Percentiles rank a stretch among this genome's conserved stretches.
These are phyloP conservation scores for Boletus pseudopeckii DNA, from an alignment of 768 basidiomycete genomes.

Conservation along the genomic window DNA sequence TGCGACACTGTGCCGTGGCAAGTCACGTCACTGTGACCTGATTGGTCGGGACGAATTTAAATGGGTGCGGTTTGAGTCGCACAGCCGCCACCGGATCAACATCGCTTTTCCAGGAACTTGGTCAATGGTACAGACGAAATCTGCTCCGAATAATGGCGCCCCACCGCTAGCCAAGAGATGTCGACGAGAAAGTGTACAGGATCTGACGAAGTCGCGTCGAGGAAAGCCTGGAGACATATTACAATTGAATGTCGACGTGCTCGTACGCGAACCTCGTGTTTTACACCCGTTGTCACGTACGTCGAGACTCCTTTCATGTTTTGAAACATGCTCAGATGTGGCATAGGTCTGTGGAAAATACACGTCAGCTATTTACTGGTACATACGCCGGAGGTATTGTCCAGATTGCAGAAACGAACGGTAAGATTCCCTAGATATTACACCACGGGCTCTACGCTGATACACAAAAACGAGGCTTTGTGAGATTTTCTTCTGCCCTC, in stretches of 20 bases:
- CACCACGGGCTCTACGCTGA: background rate
- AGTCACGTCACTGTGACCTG: too few species aligned
- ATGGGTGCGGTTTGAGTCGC: too few species aligned
- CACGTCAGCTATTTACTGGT: background rate
- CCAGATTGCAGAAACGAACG: background rate
- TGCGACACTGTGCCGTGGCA: too few species aligned
- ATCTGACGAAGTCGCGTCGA: background rate
- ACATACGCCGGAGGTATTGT: background rate
- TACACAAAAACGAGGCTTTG: background rate
- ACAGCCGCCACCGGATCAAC: too few species aligned
- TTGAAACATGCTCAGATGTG: background rate
- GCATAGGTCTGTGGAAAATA: background rate
- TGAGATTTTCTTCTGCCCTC: too few species aligned
- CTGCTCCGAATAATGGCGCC: background rate
- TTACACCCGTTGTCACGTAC: background rate
- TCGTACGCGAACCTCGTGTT: background rate
- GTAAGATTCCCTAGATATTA: background rate
- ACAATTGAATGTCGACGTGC: too few species aligned
- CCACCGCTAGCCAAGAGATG: background rate
- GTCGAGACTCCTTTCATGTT: background rate
- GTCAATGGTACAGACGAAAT: too few species aligned
- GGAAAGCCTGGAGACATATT: too few species aligned
- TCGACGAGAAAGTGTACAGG: background rate
- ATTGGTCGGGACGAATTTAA: too few species aligned
- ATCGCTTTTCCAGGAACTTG: too few species aligned